Percentiles rank a stretch among this genome's conserved stretches.
These are phyloP conservation scores for Trichoderma sp. DNA, from an alignment of 2,329 filamentous ascomycete genomes.

Conservation along the genomic window DNA sequence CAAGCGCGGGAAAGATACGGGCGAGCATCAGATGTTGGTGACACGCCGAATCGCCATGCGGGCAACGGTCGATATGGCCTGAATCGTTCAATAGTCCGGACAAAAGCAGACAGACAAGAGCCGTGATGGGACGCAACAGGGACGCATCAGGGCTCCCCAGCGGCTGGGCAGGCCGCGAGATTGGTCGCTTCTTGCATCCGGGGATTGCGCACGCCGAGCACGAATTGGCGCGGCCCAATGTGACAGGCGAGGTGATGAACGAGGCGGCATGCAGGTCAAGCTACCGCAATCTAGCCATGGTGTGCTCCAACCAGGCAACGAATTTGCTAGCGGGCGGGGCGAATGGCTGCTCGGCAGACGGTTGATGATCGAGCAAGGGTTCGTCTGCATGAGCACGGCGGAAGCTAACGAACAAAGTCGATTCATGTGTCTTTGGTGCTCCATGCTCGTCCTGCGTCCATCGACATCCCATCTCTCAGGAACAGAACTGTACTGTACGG, in stretches of 20 bases:
- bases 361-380: conserved; percentile 9
- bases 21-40: conserved; percentile 18
- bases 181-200: conserved; percentile 42
- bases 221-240: conserved; percentile 21
- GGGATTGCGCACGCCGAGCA: conserved; percentile 19
- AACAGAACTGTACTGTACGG: not conserved
- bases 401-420: conserved; percentile 4
- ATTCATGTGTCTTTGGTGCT: not conserved
- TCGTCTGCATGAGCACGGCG: conserved; percentile 3
- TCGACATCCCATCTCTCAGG: not conserved
- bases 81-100: conserved; percentile 26
- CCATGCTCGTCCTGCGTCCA: not conserved
- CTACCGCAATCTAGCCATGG: conserved; percentile 1
- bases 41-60: conserved; percentile 33
- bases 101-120: not conserved
- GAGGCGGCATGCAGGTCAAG: conserved; percentile 29
- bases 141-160: conserved; percentile 28
- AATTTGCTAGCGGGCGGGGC: conserved; percentile 3
- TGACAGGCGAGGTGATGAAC: conserved; percentile 21
- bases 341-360: conserved; percentile 14
- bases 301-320: not conserved
- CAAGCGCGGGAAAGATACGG: conserved; percentile 1
- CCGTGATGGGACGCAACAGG: conserved; percentile 8
- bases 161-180: conserved; percentile 48
- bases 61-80: conserved; percentile 16